Evolutionary conservation across 2,329 filamentous ascomycete genomes (phyloP).

Genomic region (Colletotrichum sp.): DNA sequence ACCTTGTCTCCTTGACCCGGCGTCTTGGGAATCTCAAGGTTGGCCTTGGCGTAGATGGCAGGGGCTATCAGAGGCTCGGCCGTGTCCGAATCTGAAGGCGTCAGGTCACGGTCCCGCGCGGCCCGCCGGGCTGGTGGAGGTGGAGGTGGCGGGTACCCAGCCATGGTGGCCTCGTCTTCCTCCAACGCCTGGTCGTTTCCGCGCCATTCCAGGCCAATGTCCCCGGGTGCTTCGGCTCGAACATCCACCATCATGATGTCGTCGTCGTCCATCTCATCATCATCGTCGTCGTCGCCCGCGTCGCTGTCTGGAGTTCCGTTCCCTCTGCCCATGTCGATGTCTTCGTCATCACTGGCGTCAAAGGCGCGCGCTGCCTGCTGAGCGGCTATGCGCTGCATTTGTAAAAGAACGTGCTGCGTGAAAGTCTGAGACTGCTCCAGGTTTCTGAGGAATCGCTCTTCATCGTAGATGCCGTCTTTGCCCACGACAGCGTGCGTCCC

Average conservation of each 20-base stretch:
- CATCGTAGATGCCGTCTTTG: constrained; percentile 80
- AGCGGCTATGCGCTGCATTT: constrained; percentile 27
- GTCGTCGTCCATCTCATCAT: constrained; percentile 54
- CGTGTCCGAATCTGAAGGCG: constrained; percentile 75
- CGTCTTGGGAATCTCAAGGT: constrained; percentile 81
- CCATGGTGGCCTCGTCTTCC: constrained; percentile 77
- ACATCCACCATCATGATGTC: constrained; percentile 64
- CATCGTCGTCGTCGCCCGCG: constrained; percentile 34
- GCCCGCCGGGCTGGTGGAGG: constrained; percentile 54
- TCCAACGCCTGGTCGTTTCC: constrained; percentile 71
- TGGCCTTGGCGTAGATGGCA: constrained; percentile 65
- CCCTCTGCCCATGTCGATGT: constrained; percentile 23
- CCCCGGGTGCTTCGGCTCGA: constrained; percentile 44
- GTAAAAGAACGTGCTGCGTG: constrained; percentile 38
- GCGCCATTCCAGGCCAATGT: constrained; percentile 55
- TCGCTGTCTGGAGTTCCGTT: constrained; percentile 20
- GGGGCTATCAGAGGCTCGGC: constrained; percentile 69
- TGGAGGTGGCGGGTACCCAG: constrained; percentile 71
- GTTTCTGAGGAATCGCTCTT: constrained; percentile 66
- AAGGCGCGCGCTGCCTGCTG: constrained; percentile 37
- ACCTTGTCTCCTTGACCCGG: constrained; percentile 60
- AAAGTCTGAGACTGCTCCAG: constrained; percentile 36
- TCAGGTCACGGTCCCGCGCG: constrained; percentile 61
- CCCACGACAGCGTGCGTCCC: constrained; percentile 81
- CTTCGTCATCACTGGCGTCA: constrained; percentile 39